These are phyloP conservation scores for Beta vulgaris DNA, from an alignment of 148 eudicot genomes.

Conservation along the genomic window DNA sequence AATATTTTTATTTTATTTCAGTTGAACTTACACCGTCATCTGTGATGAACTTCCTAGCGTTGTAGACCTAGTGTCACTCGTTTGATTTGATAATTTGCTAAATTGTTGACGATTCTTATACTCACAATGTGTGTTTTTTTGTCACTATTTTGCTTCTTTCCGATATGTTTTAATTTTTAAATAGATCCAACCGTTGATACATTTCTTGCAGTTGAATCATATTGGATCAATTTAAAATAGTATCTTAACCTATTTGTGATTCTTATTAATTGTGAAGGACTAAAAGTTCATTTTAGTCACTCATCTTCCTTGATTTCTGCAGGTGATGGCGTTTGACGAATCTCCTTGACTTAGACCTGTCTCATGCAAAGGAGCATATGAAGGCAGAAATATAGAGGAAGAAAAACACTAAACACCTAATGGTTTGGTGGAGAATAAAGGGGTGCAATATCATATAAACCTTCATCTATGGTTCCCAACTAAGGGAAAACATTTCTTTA, in stretches of 20 bases:
- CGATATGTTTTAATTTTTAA: background rate
- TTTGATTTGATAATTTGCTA: background rate
- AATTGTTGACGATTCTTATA: no score
- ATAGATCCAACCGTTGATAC: background rate
- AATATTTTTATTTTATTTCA: background rate
- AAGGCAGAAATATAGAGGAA: no score
- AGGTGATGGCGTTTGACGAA: slow-evolving; percentile 88
- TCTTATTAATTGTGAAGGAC: background rate
- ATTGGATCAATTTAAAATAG: background rate
- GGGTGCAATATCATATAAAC: no score
- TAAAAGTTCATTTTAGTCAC: background rate
- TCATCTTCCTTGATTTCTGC: slow-evolving; percentile 20
- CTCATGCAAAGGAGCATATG: slow-evolving; percentile 30
- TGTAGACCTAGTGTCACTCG: background rate
- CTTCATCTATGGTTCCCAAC: no score
- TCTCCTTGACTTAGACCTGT: slow-evolving; percentile 41
- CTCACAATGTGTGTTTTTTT: no score
- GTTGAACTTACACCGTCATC: background rate
- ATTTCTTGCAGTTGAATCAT: background rate
- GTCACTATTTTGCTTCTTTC: background rate
- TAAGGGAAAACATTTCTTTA: no score
- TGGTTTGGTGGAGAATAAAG: no score
- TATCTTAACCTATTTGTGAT: background rate
- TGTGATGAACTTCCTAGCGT: background rate
- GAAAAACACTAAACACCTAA: no score